Evolutionary conservation across 352 stramenopile species (phyloP), one percentile per base, ranked within the genome.

Genomic region (Phytopythium kandeliae): DNA sequence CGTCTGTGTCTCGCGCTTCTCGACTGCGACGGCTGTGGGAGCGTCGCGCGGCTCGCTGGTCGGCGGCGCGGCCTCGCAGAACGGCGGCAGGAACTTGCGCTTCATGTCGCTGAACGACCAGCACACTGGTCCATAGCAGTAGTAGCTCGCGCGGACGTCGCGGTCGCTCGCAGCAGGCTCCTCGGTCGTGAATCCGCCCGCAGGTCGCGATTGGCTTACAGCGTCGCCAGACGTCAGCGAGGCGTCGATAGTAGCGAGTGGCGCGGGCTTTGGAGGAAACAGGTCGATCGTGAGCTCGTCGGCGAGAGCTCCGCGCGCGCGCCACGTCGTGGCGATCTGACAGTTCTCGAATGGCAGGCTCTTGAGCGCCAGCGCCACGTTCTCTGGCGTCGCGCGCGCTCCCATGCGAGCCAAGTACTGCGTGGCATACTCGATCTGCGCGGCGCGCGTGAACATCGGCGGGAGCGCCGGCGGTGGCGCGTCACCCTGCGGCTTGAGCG

Each of bases 91-190:
- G 25, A 82, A 90, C 40, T 75, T 69, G 21, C 62, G 70, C 63
- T 88, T 88, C 60, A 90, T 85, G 37, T 88, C 79, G 40, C 88
- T 67, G 40, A 90, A 90, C 22, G 74, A 75, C 51, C 85, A 68
- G 45, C 60, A 71, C 9, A 90, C 71, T 4, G 65, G 50, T 1
- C 74, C 79, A 25, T 86, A 58, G 19, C 61, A 63, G 51, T 73
- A 90, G 44, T 40, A 25, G 21, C 58, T 40, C 15, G 50, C 24
- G 17, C 66, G 67, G 36, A 42, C 51, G 42, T 7, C 56, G 21
- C 19, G 56, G 38, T 51, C 59, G 31, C 11, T 42, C 30, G 17
- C 26, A 24, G 2, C 15, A 17, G 42, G 30, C 12, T 9, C 6
- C 38, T 28, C 28, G 28, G n/a, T n/a, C n/a, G n/a, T n/a, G n/a